phyloP scores from a whole-genome alignment of 805 yeast species.

The Yarrowia porcina region DNA sequence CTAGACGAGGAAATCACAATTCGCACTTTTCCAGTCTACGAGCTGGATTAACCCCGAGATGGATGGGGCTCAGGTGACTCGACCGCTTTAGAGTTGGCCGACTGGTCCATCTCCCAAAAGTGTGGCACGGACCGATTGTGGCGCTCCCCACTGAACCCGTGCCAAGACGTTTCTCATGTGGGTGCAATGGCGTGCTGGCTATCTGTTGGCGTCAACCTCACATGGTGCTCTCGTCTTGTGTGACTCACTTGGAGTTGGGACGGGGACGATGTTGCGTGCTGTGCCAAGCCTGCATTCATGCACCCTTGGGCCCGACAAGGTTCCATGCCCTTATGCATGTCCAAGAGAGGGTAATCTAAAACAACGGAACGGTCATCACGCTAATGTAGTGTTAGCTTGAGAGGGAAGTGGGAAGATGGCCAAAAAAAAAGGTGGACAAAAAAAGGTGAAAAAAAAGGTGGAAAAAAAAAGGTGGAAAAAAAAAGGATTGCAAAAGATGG shows the following conservation, averaged over 20 bases:
- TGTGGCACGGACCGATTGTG: too few relatives aligned
- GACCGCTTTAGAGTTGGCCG: not conserved
- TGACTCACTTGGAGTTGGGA: not conserved
- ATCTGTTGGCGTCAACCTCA: not conserved
- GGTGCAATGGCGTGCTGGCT: not conserved
- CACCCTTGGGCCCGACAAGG: not conserved
- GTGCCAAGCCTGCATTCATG: not conserved
- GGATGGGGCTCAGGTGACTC: constrained; percentile 8
- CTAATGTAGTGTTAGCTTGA: not conserved
- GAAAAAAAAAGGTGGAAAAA: too few relatives aligned
- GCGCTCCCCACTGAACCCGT: not conserved
- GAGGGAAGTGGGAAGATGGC: too few relatives aligned
- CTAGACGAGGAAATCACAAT: not conserved
- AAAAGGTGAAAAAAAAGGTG: too few relatives aligned
- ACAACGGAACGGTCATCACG: constrained; percentile 4
- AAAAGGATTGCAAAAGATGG: too few relatives aligned
- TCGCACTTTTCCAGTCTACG: not conserved
- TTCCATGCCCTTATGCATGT: constrained; percentile 2
- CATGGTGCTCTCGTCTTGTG: not conserved
- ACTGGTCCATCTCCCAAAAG: too few relatives aligned
- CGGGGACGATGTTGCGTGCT: too few relatives aligned
- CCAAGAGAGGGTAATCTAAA: not conserved
- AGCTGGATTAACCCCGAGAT: not conserved
- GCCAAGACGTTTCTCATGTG: not conserved
- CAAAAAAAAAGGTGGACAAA: too few relatives aligned